These are phyloP conservation scores for Medicago lupulina DNA, from an alignment of 306 rosid genomes.

Conservation along the genomic window DNA sequence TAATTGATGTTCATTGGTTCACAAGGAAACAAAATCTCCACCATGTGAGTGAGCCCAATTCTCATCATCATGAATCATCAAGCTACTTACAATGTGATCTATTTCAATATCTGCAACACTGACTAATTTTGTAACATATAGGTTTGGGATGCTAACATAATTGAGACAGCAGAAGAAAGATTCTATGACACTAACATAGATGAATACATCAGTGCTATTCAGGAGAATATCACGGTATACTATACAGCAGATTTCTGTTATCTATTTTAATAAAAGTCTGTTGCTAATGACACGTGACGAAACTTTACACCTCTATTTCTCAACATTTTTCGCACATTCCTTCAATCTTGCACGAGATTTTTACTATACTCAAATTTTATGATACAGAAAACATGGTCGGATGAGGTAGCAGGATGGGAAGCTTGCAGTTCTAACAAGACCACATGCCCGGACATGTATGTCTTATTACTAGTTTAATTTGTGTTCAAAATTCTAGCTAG, in stretches of 20 bases:
- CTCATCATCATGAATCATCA: slow-evolving; percentile 14
- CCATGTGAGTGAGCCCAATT: slow-evolving; percentile 68
- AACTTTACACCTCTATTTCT: background rate
- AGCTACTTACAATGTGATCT: background rate
- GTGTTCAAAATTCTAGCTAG: background rate
- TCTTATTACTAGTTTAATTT: background rate
- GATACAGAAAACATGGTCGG: slow-evolving; percentile 69
- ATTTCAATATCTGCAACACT: background rate
- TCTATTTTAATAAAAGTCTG: background rate
- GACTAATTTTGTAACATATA: slow-evolving; percentile 34
- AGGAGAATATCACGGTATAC: slow-evolving; percentile 72
- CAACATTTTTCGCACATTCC: background rate
- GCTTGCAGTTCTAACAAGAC: slow-evolving; percentile 56
- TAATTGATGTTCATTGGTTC: slow-evolving; percentile 78
- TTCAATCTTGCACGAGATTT: background rate
- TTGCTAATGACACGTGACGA: background rate
- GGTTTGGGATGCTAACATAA: slow-evolving; percentile 83
- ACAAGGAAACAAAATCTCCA: slow-evolving; percentile 83
- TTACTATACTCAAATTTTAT: background rate
- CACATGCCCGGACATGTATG: slow-evolving; percentile 72
- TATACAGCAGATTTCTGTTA: background rate
- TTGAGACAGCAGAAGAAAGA: slow-evolving; percentile 74
- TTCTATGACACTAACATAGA: slow-evolving; percentile 54
- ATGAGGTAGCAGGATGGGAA: slow-evolving; percentile 70
- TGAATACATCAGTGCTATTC: slow-evolving; percentile 54